Evolutionary conservation across 2,329 filamentous ascomycete species (phyloP).

Genomic region (Sclerotiophoma versabilis): DNA sequence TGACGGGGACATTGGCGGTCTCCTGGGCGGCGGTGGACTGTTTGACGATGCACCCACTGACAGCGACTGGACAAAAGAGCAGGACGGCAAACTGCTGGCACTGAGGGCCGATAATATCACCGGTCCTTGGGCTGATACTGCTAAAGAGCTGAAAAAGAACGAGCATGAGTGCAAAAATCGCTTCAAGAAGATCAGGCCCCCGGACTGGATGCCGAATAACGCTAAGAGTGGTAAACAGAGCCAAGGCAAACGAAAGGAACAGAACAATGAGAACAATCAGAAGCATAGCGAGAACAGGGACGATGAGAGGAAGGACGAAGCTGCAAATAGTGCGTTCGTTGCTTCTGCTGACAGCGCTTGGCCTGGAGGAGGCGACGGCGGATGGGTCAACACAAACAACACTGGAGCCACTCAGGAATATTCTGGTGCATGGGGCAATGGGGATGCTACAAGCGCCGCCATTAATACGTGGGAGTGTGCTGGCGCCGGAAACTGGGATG

Average conservation of each 20-base stretch:
- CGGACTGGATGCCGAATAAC: conserved; percentile 23
- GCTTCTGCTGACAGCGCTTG: neutral
- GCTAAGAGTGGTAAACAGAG: conserved; percentile 28
- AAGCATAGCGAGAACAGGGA: conserved; percentile 15
- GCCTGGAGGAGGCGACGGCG: neutral
- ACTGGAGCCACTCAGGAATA: neutral
- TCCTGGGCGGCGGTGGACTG: neutral
- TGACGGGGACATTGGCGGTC: neutral
- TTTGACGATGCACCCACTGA: neutral
- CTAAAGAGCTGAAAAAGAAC: conserved; percentile 35
- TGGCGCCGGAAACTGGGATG: too few relatives aligned
- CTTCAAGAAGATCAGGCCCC: conserved; percentile 48
- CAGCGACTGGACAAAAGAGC: conserved; percentile 38
- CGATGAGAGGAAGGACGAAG: conserved; percentile 12
- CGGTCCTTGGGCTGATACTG: conserved; percentile 42
- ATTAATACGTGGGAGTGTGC: too few relatives aligned
- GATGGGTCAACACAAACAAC: neutral
- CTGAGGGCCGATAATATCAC: conserved; percentile 41
- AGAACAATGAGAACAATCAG: conserved; percentile 19
- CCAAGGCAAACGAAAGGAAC: conserved; percentile 23
- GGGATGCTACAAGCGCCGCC: neutral
- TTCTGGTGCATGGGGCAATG: neutral
- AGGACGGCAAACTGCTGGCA: conserved; percentile 51
- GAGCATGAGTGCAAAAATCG: conserved; percentile 24
- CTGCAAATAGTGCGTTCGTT: neutral